Base-by-base conservation (phyloP, 495 filamentous ascomycete species). In the Penicillium canariense region DNA sequence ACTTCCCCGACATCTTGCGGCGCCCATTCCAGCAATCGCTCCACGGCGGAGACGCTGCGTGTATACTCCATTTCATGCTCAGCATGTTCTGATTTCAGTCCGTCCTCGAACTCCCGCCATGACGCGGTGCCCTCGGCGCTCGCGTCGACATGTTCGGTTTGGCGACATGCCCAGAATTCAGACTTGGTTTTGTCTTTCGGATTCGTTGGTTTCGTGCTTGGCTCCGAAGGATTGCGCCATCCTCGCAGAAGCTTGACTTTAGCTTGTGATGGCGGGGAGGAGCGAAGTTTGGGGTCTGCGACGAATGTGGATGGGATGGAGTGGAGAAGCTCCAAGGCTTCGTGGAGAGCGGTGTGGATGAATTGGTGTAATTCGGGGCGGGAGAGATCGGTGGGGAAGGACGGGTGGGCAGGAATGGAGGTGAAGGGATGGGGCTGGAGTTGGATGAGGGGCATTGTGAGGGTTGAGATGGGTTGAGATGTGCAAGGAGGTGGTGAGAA, bases 1-100 rank as follows among this genome's bases (percentile, higher is more conserved):
- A 65, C 4, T 10, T 53, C 36, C 20, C 51, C 77, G 54, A 68
- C 65, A 50, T 62, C 68, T 61, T 34, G 58, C 50, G 60, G 70
- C 27, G 56, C 35, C 86, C 85, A 89, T 11, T 68, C 62, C 60
- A 82, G 57, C 18, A 85, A 67, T 48, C 72, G 59, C 44, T 79
- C 71, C 20, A 80, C 77, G 17, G 73, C 75, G n/a, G 82, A 71
- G 7, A 90, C 81, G 48, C 77, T 79, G 12, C 87, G 87, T 28
- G 88, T 94, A 66, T 88, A 91, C 36, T 80, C 80, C 63, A 69
- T 77, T 69, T 95, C 90, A 55, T 87, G 77, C 68, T 80, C 70
- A 5, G 80, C 80, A 68, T 93, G 90, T 44, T 83, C 67, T 11
- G 75, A 68, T 56, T 82, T 77, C 58, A 91, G 69, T 30, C 78